A percentile compares a stretch with the other conserved stretches of the same genome.
Conservation (phyloP, 192 early-diverging fungal genomes). For the Coemansia sp. region DNA sequence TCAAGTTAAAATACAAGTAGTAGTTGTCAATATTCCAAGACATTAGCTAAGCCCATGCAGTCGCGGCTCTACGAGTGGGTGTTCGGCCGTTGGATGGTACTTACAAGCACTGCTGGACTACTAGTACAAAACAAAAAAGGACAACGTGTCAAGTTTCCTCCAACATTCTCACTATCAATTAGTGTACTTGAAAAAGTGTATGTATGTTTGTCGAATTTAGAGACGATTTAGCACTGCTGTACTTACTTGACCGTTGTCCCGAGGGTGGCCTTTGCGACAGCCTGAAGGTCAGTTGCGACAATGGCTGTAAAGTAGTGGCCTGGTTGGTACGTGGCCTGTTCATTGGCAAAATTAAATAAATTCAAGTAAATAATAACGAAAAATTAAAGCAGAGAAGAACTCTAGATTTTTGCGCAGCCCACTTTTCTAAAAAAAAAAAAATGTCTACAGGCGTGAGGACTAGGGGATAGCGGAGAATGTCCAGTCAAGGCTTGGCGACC, state of each 20-base stretch:
- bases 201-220: neutral
- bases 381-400: neutral
- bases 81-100: neutral
- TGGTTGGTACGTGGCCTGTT: conserved; percentile 14
- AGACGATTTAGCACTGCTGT: neutral
- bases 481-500: neutral
- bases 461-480: too few species aligned
- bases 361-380: neutral
- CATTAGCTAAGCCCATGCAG: neutral
- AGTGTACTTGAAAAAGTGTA: neutral
- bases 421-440: neutral
- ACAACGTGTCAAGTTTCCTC: neutral
- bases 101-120: neutral
- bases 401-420: neutral
- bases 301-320: conserved; percentile 23
- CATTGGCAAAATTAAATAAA: conserved; percentile 10
- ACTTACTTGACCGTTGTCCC: conserved; percentile 10
- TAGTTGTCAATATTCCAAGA: neutral
- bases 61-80: neutral
- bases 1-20: neutral
- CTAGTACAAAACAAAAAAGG: neutral
- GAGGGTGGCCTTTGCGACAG: conserved; percentile 45
- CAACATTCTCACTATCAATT: neutral
- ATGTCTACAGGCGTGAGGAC: too few species aligned
- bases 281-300: conserved; percentile 40